Conservation (phyloP, 176 grass and related monocot genomes). For the Eleusine indica region DNA sequence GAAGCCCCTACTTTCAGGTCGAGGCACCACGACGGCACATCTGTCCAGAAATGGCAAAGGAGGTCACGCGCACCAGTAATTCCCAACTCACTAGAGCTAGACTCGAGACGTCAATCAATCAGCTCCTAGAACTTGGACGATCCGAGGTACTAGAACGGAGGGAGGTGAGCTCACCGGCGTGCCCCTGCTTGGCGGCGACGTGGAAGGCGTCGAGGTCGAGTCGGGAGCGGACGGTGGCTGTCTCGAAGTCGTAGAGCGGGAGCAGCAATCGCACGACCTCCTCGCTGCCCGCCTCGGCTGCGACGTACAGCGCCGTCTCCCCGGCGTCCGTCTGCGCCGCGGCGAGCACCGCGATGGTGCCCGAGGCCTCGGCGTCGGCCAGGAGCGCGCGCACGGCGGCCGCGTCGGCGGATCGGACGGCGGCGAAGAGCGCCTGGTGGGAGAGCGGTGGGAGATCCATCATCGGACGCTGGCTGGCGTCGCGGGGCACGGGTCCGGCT, state of each 20-base stretch:
- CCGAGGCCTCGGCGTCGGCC: constrained; percentile 37
- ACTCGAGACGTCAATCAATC: not conserved
- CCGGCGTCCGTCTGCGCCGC: constrained; percentile 73
- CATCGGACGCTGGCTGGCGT: not conserved
- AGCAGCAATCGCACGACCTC: constrained; percentile 75
- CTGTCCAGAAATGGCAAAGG: not conserved
- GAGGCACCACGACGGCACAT: not conserved
- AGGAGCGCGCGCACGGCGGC: constrained; percentile 60
- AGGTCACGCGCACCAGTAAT: not conserved
- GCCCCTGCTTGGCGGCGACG: constrained; percentile 86
- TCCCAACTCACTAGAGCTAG: not conserved
- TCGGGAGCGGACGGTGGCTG: constrained; percentile 64
- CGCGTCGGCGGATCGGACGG: constrained; percentile 78
- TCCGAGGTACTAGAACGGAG: not conserved
- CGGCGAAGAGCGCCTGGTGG: constrained; percentile 78
- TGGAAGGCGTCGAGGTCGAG: constrained; percentile 96
- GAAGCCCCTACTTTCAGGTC: not conserved
- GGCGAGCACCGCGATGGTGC: constrained; percentile 39
- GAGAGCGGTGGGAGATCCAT: constrained; percentile 88
- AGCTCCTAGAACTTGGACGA: not conserved
- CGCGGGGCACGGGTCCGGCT: not conserved
- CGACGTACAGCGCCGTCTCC: constrained; percentile 91
- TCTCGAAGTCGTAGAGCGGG: constrained; percentile 70
- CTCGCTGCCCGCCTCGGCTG: constrained; percentile 72
- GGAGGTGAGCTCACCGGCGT: constrained; percentile 54